Percentiles rank a stretch among this genome's conserved stretches.
Evolutionary conservation across 345 rosid species (phyloP).

Genomic region (Orychophragmus violaceus): DNA sequence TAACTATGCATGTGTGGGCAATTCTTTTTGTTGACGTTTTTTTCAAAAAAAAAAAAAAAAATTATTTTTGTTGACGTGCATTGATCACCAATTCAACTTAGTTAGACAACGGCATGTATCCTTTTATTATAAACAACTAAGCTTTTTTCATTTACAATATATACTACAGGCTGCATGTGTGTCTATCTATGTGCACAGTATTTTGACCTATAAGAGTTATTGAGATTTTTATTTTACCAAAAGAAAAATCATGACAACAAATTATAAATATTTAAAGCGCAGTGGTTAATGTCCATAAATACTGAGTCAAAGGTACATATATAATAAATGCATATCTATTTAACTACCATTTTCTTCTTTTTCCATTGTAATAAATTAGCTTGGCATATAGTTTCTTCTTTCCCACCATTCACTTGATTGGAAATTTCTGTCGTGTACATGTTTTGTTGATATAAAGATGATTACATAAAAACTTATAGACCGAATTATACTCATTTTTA

Average conservation of each 20-base stretch:
- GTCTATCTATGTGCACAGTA: background rate
- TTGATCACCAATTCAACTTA: background rate
- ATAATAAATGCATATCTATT: conserved; percentile 20
- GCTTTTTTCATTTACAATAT: background rate
- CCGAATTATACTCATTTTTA: background rate
- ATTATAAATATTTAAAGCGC: conserved; percentile 1
- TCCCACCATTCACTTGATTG: conserved; percentile 23
- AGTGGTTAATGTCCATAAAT: conserved; percentile 23
- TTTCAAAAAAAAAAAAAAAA: too few species aligned
- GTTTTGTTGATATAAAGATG: background rate
- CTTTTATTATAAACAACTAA: background rate
- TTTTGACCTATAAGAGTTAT: background rate
- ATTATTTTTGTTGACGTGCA: background rate
- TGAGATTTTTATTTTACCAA: background rate
- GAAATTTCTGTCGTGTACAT: conserved; percentile 1
- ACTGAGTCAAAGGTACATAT: conserved; percentile 24
- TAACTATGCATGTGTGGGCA: too few species aligned
- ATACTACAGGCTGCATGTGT: background rate
- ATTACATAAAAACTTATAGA: background rate
- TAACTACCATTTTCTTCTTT: conserved; percentile 14
- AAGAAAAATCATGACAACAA: background rate
- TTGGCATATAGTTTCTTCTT: conserved; percentile 25
- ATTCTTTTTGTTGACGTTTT: too few species aligned
- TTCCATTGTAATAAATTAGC: conserved; percentile 20
- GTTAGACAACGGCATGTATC: background rate